Percentiles rank a stretch among this genome's conserved stretches.
Conservation (phyloP, 768 basidiomycete genomes). For the Boletus insuetus region DNA sequence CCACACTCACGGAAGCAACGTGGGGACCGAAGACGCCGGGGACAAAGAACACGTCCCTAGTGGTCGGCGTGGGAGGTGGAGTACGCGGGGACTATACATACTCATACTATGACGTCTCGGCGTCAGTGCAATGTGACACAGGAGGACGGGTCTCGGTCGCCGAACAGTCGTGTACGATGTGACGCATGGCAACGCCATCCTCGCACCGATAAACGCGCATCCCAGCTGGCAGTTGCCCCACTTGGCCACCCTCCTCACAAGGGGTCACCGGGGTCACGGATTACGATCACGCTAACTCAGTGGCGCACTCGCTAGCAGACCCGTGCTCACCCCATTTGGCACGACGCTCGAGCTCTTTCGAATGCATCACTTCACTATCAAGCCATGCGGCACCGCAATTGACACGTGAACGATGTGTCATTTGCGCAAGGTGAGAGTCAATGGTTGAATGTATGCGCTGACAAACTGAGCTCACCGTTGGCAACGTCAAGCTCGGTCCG, state of each 20-base stretch:
- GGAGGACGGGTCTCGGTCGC: slow-evolving; percentile 6
- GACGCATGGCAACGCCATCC: neutral
- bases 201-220: neutral
- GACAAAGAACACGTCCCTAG: neutral
- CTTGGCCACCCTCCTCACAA: too few relatives aligned
- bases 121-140: slow-evolving; percentile 17
- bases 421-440: neutral
- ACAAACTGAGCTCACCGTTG: neutral
- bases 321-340: slow-evolving; percentile 15
- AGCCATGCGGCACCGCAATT: neutral
- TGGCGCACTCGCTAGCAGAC: slow-evolving; percentile 3
- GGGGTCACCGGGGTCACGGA: neutral
- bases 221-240: too few relatives aligned
- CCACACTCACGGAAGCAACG: slow-evolving; percentile 21
- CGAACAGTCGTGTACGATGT: neutral
- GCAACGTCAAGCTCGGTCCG: slow-evolving; percentile 4
- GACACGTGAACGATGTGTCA: slow-evolving; percentile 12
- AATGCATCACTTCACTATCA: slow-evolving; percentile 8
- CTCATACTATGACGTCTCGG: slow-evolving; percentile 16
- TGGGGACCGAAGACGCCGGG: slow-evolving; percentile 9
- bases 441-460: slow-evolving; percentile 1
- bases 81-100: slow-evolving; percentile 1
- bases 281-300: neutral
- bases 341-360: slow-evolving; percentile 8
- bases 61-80: slow-evolving; percentile 19